These are phyloP conservation scores for Fusarium anthophilum DNA, from an alignment of 2,329 filamentous ascomycete genomes.

Conservation along the genomic window DNA sequence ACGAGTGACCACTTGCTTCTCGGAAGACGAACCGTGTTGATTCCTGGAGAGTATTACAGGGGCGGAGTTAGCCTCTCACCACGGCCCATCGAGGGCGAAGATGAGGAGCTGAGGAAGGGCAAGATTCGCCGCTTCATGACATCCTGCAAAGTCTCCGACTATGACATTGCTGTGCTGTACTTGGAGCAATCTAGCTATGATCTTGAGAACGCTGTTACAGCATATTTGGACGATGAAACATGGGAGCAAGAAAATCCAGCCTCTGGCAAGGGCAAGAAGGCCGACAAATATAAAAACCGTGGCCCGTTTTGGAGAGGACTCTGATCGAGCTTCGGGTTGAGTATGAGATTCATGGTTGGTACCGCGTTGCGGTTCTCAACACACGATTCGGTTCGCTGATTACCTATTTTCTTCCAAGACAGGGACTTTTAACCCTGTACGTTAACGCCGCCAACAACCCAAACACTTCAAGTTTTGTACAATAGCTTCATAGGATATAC, in stretches of 20 bases:
- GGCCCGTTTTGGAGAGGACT: constrained; percentile 47
- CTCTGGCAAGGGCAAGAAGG: constrained; percentile 35
- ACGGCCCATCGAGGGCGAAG: constrained; percentile 76
- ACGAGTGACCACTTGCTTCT: constrained; percentile 76
- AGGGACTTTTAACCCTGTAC: constrained; percentile 39
- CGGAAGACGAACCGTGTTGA: constrained; percentile 74
- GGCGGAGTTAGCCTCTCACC: constrained; percentile 74
- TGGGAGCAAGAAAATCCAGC: constrained; percentile 77
- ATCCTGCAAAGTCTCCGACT: constrained; percentile 79
- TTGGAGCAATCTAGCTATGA: constrained; percentile 75
- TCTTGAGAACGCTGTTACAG: constrained; percentile 69
- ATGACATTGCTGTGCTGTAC: constrained; percentile 79
- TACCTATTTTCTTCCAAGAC: constrained; percentile 41
- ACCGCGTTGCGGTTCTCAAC: constrained; percentile 35
- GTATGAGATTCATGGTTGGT: constrained; percentile 46
- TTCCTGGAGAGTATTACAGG: constrained; percentile 76
- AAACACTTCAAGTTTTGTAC: constrained; percentile 42
- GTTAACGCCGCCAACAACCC: constrained; percentile 44
- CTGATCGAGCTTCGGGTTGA: constrained; percentile 30
- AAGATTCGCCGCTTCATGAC: constrained; percentile 83
- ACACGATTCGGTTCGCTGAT: constrained; percentile 37
- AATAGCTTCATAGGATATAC: constrained; percentile 39
- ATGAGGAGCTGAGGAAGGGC: constrained; percentile 75
- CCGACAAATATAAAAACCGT: constrained; percentile 45
- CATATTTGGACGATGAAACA: constrained; percentile 75